Conservation (phyloP, 352 stramenopile genomes). For the Phytophthora colocasiae region DNA sequence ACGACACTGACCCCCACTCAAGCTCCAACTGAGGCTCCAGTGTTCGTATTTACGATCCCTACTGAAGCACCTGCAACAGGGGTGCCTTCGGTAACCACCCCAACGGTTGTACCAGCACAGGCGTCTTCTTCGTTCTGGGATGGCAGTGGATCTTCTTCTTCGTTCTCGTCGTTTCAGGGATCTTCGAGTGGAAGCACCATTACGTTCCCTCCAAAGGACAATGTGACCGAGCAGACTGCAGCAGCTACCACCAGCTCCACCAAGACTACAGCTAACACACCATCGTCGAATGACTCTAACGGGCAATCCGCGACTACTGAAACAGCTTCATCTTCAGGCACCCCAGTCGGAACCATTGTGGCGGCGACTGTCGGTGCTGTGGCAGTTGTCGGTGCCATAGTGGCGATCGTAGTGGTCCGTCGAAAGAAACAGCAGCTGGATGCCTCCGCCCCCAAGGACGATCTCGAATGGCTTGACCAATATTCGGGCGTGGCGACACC, state of each 20-base stretch:
- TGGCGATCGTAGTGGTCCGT: conserved; percentile 49
- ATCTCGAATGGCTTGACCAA: conserved; percentile 28
- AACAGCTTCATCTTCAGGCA: conserved; percentile 2
- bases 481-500: conserved; percentile 35
- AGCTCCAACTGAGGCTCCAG: not conserved
- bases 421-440: conserved; percentile 67
- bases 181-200: conserved; percentile 17
- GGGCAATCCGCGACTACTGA: conserved; percentile 20
- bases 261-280: conserved; percentile 15
- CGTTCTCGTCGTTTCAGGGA: conserved; percentile 11
- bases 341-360: conserved; percentile 17
- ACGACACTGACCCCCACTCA: conserved; percentile 5
- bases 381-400: conserved; percentile 31
- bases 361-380: conserved; percentile 24
- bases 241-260: conserved; percentile 7
- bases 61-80: conserved; percentile 10
- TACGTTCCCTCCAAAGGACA: conserved; percentile 21
- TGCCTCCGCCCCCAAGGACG: conserved; percentile 29
- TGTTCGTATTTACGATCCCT: conserved; percentile 10
- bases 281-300: conserved; percentile 10
- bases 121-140: conserved; percentile 15
- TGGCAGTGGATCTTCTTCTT: conserved; percentile 10
- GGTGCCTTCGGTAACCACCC: not conserved
- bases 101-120: conserved; percentile 5
- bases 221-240: conserved; percentile 12